These are phyloP conservation scores for Paraleonurus japonicus DNA, from an alignment of 257 asterid genomes.

Conservation along the genomic window DNA sequence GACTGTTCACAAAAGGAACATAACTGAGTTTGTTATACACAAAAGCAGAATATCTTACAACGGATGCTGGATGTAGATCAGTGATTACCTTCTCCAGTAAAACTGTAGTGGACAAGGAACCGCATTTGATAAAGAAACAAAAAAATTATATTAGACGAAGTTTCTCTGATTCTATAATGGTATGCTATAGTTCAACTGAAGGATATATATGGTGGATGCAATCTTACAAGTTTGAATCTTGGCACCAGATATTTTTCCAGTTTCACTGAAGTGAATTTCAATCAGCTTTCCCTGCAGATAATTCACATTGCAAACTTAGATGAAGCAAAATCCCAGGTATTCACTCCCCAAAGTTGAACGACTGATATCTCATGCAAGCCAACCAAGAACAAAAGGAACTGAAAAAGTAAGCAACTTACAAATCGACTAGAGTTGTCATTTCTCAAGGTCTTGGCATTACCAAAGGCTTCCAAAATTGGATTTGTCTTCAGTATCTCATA, in stretches of 20 bases:
- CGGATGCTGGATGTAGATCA: slow-evolving; percentile 21
- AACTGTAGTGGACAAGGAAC: slow-evolving; percentile 48
- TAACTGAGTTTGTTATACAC: slow-evolving; percentile 26
- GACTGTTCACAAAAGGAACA: slow-evolving; percentile 61
- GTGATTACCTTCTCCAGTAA: slow-evolving; percentile 91
- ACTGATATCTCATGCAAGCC: slow-evolving; percentile 15
- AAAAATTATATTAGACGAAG: slow-evolving; percentile 33
- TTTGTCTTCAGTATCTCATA: slow-evolving; percentile 93
- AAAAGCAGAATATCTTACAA: slow-evolving; percentile 22
- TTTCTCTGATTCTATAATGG: slow-evolving; percentile 23
- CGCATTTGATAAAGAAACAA: slow-evolving; percentile 33
- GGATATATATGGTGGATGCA: slow-evolving; percentile 26
- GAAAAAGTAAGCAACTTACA: slow-evolving; percentile 54
- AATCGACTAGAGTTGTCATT: slow-evolving; percentile 99
- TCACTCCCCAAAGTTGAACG: slow-evolving; percentile 17
- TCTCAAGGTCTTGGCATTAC: slow-evolving; percentile 95
- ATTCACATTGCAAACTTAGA: slow-evolving; percentile 26
- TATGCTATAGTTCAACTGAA: slow-evolving; percentile 15
- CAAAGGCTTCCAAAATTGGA: slow-evolving; percentile 98
- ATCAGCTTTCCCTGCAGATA: slow-evolving; percentile 90
- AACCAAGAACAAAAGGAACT: slow-evolving; percentile 23
- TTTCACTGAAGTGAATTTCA: slow-evolving; percentile 97
- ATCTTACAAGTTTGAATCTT: slow-evolving; percentile 92
- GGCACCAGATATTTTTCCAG: slow-evolving; percentile 98
- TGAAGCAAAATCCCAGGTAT: slow-evolving; percentile 23